phyloP scores from a whole-genome alignment of 31 red algal species.

The Asparagopsis taxiformis region DNA sequence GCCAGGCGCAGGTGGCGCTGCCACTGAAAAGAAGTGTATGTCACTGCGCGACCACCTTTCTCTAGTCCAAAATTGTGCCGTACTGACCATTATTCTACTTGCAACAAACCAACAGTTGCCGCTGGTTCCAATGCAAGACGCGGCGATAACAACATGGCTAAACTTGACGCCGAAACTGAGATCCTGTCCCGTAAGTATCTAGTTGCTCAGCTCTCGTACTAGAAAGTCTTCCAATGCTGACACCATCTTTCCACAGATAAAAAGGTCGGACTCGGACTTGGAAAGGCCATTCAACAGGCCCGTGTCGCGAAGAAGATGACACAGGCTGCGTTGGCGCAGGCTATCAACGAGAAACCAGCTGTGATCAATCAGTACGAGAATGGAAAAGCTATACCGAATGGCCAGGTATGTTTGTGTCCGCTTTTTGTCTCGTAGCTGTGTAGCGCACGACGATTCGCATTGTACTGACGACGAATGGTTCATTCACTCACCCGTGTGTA shows the following conservation, averaged over 20 bases:
- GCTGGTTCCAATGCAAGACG: conserved; percentile 65
- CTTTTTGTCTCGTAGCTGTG: neutral
- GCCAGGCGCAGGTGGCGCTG: neutral
- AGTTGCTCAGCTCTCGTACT: neutral
- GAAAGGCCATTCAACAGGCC: conserved; percentile 89
- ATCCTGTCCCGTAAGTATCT: conserved; percentile 55
- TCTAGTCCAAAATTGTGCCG: neutral
- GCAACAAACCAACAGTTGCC: conserved; percentile 30
- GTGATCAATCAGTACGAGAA: conserved; percentile 92
- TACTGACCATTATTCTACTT: neutral
- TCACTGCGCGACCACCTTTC: neutral
- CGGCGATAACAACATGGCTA: conserved; percentile 63
- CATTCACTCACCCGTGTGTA: no score
- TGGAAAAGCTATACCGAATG: conserved; percentile 87
- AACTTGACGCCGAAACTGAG: conserved; percentile 86
- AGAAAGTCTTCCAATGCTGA: neutral
- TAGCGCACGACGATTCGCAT: neutral
- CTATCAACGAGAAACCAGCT: conserved; percentile 86
- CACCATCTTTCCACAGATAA: conserved; percentile 30
- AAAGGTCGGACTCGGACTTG: conserved; percentile 74
- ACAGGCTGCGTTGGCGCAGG: conserved; percentile 85
- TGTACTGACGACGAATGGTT: no score
- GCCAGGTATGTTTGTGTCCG: conserved; percentile 35
- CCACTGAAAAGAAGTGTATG: conserved; percentile 18
- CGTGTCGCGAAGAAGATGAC: conserved; percentile 82